Conservation (phyloP, 2,329 filamentous ascomycete species). For the Pseudophaeomoniella oleicola region DNA sequence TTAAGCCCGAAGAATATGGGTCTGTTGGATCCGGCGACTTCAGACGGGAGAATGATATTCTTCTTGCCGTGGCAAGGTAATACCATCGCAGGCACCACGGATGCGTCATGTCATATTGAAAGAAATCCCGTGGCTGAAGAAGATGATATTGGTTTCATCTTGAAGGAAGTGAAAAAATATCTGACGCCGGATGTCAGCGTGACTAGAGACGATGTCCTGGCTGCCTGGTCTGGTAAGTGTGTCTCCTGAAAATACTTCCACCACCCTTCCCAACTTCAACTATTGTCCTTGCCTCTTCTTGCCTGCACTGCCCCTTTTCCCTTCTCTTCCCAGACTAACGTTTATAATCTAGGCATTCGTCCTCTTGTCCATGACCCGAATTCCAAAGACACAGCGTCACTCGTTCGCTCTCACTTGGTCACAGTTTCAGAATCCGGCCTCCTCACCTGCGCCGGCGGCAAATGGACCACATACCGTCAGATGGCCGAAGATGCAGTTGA, state of each 20-base stretch:
- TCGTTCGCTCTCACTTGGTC: conserved; percentile 76
- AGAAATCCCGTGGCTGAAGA: conserved; percentile 65
- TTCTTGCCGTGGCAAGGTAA: conserved; percentile 90
- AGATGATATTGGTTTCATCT: conserved; percentile 76
- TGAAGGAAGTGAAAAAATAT: conserved; percentile 70
- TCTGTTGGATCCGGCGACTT: conserved; percentile 72
- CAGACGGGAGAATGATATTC: conserved; percentile 81
- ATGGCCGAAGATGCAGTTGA: conserved; percentile 88
- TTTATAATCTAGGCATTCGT: conserved; percentile 65
- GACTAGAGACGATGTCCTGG: conserved; percentile 71
- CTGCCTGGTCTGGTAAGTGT: conserved; percentile 75
- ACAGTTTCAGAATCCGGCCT: conserved; percentile 64
- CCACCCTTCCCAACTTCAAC: background rate
- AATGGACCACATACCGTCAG: conserved; percentile 87
- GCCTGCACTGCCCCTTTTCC: background rate
- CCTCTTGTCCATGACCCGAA: conserved; percentile 78
- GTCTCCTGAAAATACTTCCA: too few relatives aligned
- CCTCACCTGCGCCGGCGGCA: conserved; percentile 73
- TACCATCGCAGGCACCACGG: conserved; percentile 79
- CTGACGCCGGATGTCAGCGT: conserved; percentile 74
- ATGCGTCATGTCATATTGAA: conserved; percentile 58
- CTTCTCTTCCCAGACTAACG: too few relatives aligned
- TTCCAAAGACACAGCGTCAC: conserved; percentile 69
- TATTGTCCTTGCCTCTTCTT: background rate
- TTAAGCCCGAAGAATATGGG: conserved; percentile 69